phyloP scores from a whole-genome alignment of 2,329 filamentous ascomycete species.

The Alternaria sp. region DNA sequence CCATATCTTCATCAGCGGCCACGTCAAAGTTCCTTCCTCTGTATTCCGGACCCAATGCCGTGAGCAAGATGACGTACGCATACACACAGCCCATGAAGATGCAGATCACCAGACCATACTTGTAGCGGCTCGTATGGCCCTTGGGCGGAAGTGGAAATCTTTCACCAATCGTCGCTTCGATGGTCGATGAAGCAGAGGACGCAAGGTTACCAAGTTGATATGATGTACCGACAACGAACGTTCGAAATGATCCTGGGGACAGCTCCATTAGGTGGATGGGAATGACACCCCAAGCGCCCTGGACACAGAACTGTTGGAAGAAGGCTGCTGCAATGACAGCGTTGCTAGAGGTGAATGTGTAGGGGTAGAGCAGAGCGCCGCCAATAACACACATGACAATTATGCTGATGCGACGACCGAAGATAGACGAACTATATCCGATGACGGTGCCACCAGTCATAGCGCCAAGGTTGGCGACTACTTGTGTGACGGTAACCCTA shows the following conservation, averaged over 20 bases:
- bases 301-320: constrained; percentile 69
- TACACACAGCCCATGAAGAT: constrained; percentile 92
- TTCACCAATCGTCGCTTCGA: constrained; percentile 78
- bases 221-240: constrained; percentile 75
- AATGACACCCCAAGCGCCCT: constrained; percentile 56
- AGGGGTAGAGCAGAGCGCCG: constrained; percentile 82
- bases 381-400: constrained; percentile 65
- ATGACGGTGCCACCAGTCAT: constrained; percentile 58
- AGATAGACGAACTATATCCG: constrained; percentile 57
- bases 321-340: constrained; percentile 80
- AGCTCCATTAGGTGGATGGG: constrained; percentile 79
- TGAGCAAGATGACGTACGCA: constrained; percentile 67
- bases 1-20: constrained; percentile 46
- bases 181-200: constrained; percentile 73
- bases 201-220: constrained; percentile 83
- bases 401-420: constrained; percentile 59
- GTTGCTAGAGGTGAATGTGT: constrained; percentile 71
- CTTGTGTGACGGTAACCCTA: constrained; percentile 58
- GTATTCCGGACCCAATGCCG: constrained; percentile 67
- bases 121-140: constrained; percentile 45
- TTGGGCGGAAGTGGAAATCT: constrained; percentile 72
- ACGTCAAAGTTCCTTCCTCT: constrained; percentile 47
- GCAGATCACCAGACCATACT: constrained; percentile 83
- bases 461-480: constrained; percentile 60
- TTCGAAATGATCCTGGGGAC: constrained; percentile 74